phyloP scores from a whole-genome alignment of 495 filamentous ascomycete genomes.

The Lentithecium fluviatile region DNA sequence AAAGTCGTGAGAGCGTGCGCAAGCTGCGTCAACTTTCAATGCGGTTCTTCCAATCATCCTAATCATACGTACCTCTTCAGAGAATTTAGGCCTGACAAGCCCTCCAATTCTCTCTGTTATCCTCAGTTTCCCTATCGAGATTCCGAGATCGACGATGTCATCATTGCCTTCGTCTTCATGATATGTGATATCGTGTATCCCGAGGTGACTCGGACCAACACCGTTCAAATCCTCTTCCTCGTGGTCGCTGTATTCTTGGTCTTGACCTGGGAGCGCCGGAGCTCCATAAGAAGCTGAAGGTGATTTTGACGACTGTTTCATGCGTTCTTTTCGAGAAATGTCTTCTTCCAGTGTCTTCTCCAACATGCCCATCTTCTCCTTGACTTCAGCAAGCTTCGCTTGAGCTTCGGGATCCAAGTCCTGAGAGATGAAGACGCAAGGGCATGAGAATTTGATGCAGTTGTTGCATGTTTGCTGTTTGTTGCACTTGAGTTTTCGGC shows the following conservation, averaged over 20 bases:
- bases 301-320: slow-evolving; percentile 1
- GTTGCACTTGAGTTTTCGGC: slow-evolving; percentile 78
- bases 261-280: slow-evolving; percentile 32
- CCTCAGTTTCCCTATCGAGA: slow-evolving; percentile 67
- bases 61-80: slow-evolving; percentile 57
- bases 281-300: background rate
- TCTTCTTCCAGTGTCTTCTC: slow-evolving; percentile 62
- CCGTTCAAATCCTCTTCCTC: slow-evolving; percentile 49
- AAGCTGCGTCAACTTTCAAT: slow-evolving; percentile 8
- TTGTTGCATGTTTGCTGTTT: slow-evolving; percentile 71
- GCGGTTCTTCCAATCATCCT: background rate
- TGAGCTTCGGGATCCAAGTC: slow-evolving; percentile 61
- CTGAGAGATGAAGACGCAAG: slow-evolving; percentile 65
- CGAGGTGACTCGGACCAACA: slow-evolving; percentile 55
- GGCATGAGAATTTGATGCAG: slow-evolving; percentile 59
- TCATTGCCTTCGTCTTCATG: slow-evolving; percentile 58
- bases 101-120: slow-evolving; percentile 71
- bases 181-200: slow-evolving; percentile 61
- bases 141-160: slow-evolving; percentile 67
- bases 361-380: slow-evolving; percentile 65
- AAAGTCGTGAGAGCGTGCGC: slow-evolving; percentile 25
- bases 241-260: slow-evolving; percentile 41
- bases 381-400: slow-evolving; percentile 63
- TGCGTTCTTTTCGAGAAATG: slow-evolving; percentile 40
- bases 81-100: slow-evolving; percentile 55